A percentile compares a stretch with the other conserved stretches of the same genome.
These are phyloP conservation scores for Apiospora arundinis DNA, from an alignment of 2,329 filamentous ascomycete species.

Conservation along the genomic window DNA sequence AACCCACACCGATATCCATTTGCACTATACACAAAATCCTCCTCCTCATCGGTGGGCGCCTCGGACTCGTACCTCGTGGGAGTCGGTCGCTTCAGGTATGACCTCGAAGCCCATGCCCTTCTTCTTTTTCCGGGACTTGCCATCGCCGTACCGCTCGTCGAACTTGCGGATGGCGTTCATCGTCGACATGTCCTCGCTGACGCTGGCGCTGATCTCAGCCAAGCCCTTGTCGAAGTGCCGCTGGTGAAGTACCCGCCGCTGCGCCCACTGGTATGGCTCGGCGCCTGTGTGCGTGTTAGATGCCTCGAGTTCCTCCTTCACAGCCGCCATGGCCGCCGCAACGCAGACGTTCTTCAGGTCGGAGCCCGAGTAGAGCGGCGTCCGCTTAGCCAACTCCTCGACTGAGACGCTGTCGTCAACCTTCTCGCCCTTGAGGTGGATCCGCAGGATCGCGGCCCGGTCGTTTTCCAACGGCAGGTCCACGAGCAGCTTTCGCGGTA, in stretches of 20 bases:
- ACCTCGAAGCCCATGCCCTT: slow-evolving; percentile 66
- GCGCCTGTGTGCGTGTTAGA: slow-evolving; percentile 43
- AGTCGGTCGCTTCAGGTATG: slow-evolving; percentile 45
- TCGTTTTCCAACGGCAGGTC: slow-evolving; percentile 74
- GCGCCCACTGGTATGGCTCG: slow-evolving; percentile 66
- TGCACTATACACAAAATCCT: too few species aligned
- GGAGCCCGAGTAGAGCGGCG: slow-evolving; percentile 80
- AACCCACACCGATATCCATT: background rate
- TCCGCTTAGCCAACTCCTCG: slow-evolving; percentile 66
- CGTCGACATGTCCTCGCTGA: slow-evolving; percentile 91
- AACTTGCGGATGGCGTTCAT: slow-evolving; percentile 90
- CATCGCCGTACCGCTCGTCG: slow-evolving; percentile 92
- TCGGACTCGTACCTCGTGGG: slow-evolving; percentile 53
- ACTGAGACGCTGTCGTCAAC: slow-evolving; percentile 68
- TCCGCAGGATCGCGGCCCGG: slow-evolving; percentile 70
- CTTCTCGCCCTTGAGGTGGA: slow-evolving; percentile 73
- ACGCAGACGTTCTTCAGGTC: slow-evolving; percentile 86
- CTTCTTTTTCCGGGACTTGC: slow-evolving; percentile 66
- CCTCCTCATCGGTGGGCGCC: slow-evolving; percentile 3
- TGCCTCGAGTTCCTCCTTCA: slow-evolving; percentile 70
- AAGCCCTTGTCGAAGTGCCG: slow-evolving; percentile 86
- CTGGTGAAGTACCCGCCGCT: slow-evolving; percentile 67
- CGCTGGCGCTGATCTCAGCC: slow-evolving; percentile 88
- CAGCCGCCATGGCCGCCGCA: slow-evolving; percentile 78
- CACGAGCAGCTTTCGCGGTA: slow-evolving; percentile 75